Evolutionary conservation across 306 rosid species (phyloP).

Genomic region (Cicer cuneatum): DNA sequence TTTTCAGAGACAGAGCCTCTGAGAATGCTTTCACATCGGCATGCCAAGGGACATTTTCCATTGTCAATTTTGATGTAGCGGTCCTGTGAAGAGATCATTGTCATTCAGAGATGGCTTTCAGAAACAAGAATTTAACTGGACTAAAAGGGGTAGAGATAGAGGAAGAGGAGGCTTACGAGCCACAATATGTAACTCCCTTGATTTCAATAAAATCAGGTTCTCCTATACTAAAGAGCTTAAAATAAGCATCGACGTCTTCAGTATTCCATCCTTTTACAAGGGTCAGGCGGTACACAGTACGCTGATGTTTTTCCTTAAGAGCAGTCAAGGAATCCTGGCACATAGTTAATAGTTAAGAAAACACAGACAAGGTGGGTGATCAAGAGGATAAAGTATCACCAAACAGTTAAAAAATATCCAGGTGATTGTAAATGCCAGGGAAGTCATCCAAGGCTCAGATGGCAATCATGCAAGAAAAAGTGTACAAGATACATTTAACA

Average conservation of each 20-base stretch:
- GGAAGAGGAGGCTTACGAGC: slow-evolving; percentile 69
- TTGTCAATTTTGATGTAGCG: slow-evolving; percentile 89
- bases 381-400: slow-evolving; percentile 22
- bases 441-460: slow-evolving; percentile 25
- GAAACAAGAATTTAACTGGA: slow-evolving; percentile 22
- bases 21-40: slow-evolving; percentile 92
- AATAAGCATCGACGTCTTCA: slow-evolving; percentile 88
- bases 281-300: slow-evolving; percentile 96
- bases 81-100: slow-evolving; percentile 60
- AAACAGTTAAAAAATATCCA: slow-evolving; percentile 22
- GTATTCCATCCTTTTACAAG: slow-evolving; percentile 97
- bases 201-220: slow-evolving; percentile 95
- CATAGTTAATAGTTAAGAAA: slow-evolving; percentile 35
- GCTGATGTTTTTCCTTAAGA: slow-evolving; percentile 83
- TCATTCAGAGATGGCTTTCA: slow-evolving; percentile 40
- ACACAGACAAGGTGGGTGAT: slow-evolving; percentile 28
- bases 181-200: slow-evolving; percentile 98
- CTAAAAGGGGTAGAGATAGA: neutral
- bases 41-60: slow-evolving; percentile 99
- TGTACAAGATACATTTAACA: neutral
- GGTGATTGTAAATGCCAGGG: slow-evolving; percentile 24
- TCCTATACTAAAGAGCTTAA: slow-evolving; percentile 76
- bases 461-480: slow-evolving; percentile 20
- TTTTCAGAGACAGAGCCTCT: slow-evolving; percentile 78
- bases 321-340: slow-evolving; percentile 89